These are phyloP conservation scores for Tolypocladium paradoxum DNA, from an alignment of 2,329 filamentous ascomycete species.

Conservation along the genomic window DNA sequence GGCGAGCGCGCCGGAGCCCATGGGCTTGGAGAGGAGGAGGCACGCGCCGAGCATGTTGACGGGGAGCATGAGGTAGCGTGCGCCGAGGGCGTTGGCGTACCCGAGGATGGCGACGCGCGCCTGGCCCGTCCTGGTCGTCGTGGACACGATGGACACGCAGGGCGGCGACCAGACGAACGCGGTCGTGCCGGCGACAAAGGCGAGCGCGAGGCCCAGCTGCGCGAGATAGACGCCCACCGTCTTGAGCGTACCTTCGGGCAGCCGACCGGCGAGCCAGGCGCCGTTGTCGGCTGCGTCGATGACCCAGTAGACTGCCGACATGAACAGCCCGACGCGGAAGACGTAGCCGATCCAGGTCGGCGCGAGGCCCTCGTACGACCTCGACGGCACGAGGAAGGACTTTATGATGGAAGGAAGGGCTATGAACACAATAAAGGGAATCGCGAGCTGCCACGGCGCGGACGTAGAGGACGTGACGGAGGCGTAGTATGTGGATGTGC, in stretches of 20 bases:
- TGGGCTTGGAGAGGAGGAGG: slow-evolving; percentile 80
- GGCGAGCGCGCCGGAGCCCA: slow-evolving; percentile 78
- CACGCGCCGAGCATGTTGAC: slow-evolving; percentile 68
- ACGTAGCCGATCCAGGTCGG: slow-evolving; percentile 74
- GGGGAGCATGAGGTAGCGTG: slow-evolving; percentile 76
- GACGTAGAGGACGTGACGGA: slow-evolving; percentile 88
- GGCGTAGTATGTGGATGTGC: slow-evolving; percentile 89
- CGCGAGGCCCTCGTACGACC: slow-evolving; percentile 80
- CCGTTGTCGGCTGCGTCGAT: slow-evolving; percentile 82
- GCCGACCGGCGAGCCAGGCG: slow-evolving; percentile 55
- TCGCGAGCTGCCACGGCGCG: slow-evolving; percentile 74
- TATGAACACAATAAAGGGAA: slow-evolving; percentile 66
- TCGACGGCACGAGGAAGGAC: slow-evolving; percentile 69
- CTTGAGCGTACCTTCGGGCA: slow-evolving; percentile 56
- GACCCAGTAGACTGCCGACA: slow-evolving; percentile 76
- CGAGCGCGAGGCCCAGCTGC: slow-evolving; percentile 67
- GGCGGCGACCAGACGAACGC: slow-evolving; percentile 82
- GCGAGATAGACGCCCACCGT: slow-evolving; percentile 65
- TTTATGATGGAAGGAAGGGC: slow-evolving; percentile 65
- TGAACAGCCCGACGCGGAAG: slow-evolving; percentile 63
- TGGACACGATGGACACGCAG: slow-evolving; percentile 60
- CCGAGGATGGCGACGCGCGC: slow-evolving; percentile 69
- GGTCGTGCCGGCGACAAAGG: slow-evolving; percentile 72
- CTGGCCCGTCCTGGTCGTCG: slow-evolving; percentile 30
- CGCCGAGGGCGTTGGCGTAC: slow-evolving; percentile 87